Conservation (phyloP, 2,329 filamentous ascomycete species). For the Aspergillus transmontanensis region DNA sequence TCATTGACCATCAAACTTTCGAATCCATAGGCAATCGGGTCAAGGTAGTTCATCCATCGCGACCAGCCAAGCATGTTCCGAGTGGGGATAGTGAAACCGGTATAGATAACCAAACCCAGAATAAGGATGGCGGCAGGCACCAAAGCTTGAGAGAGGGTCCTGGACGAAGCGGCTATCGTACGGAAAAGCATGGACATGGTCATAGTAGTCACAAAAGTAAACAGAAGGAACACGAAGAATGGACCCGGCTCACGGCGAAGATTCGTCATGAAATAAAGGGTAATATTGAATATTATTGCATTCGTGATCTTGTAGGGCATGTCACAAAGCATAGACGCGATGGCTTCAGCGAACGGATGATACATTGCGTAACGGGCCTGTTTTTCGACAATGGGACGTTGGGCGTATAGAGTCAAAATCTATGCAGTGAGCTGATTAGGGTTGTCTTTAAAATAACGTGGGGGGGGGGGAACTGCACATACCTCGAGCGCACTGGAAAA, state of each 20-base stretch:
- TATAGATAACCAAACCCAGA: constrained; percentile 44
- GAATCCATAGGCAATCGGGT: constrained; percentile 76
- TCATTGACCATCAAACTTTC: constrained; percentile 83
- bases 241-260: constrained; percentile 69
- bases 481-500: constrained; percentile 78
- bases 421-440: constrained; percentile 33
- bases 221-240: constrained; percentile 82
- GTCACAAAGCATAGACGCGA: constrained; percentile 16
- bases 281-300: constrained; percentile 71
- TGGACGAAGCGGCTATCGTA: constrained; percentile 70
- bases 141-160: constrained; percentile 62
- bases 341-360: constrained; percentile 14
- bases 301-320: constrained; percentile 76
- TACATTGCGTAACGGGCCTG: constrained; percentile 19
- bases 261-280: constrained; percentile 83
- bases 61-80: constrained; percentile 73
- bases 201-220: constrained; percentile 71
- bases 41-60: constrained; percentile 76
- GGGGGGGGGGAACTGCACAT: not conserved
- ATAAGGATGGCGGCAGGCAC: constrained; percentile 53
- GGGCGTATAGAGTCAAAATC: constrained; percentile 68
- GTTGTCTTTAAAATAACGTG: not conserved
- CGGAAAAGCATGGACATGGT: constrained; percentile 83
- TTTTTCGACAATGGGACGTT: constrained; percentile 20
- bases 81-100: constrained; percentile 45